Evolutionary conservation across 208 protist species (phyloP).

Genomic region (Tetramitus jugosus): DNA sequence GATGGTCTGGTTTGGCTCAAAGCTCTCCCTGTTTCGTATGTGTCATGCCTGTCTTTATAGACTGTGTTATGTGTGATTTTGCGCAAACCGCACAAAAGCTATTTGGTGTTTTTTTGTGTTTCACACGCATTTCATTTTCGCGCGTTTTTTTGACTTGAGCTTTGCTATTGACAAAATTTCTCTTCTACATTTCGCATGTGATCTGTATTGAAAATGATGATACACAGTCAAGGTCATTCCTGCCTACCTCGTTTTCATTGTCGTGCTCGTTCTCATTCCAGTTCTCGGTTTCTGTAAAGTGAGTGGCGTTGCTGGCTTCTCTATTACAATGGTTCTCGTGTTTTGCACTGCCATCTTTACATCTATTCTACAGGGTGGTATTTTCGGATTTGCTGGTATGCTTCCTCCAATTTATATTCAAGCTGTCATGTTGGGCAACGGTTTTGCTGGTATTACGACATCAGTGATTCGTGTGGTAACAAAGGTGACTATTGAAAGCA

Average conservation of each 20-base stretch:
- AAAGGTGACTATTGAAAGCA: background rate
- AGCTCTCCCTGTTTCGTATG: too few species aligned
- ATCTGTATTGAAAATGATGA: too few species aligned
- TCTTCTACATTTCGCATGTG: too few species aligned
- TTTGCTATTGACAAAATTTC: too few species aligned
- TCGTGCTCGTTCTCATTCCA: constrained; percentile 39
- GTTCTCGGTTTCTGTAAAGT: constrained; percentile 48
- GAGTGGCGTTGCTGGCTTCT: constrained; percentile 51
- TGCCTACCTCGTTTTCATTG: background rate
- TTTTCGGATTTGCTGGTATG: constrained; percentile 61
- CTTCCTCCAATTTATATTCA: constrained; percentile 69
- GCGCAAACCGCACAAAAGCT: too few species aligned
- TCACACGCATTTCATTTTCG: too few species aligned
- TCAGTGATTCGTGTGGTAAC: background rate
- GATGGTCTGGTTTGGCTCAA: constrained; percentile 1
- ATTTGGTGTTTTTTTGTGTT: too few species aligned
- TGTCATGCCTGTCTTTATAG: too few species aligned
- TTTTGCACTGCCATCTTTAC: constrained; percentile 55
- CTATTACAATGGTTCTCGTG: constrained; percentile 52
- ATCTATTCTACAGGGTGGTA: constrained; percentile 64
- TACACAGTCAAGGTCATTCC: too few species aligned
- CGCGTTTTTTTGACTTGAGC: too few species aligned
- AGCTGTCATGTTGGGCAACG: constrained; percentile 64
- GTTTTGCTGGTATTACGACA: background rate
- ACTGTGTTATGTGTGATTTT: constrained; percentile 16